Base-by-base conservation (phyloP, 2,329 filamentous ascomycete species). In the Coleophoma cylindrospora region DNA sequence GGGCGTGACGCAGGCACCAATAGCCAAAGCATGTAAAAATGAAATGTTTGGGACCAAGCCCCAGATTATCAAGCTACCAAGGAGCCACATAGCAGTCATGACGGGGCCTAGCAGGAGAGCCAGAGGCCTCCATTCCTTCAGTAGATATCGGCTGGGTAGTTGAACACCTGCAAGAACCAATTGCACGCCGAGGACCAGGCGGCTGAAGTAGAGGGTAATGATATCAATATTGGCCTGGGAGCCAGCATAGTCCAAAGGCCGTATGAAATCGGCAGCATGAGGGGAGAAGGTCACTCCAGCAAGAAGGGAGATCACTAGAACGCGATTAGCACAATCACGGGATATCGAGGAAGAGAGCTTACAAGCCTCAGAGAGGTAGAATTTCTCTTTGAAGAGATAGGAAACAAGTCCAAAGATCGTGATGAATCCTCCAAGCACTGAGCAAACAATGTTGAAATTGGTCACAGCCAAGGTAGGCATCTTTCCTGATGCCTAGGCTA, bases 341-440 rank as follows among this genome's bases (percentile, higher is more conserved):
- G 27, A 50, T 17, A 34, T 27, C 3, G 21, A 32, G 21, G 7
- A 43, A 47, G 48, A 22, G 14, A 49, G 52, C 21, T 49, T 74
- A 92, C 89, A 74, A 48, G 91, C 89, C 77, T 96, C 91, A 1
- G 90, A 95, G 1, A 96, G 77, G 66, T 96, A 96, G 64, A 89
- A 92, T 51, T 83, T 86, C 70, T 96, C 91, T 65, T 96, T 96
- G 64, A 89, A 77, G 15, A 96, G 77, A 64, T 91, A 95, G 1
- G 90, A 96, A 0, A 96, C 89, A 40, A 96, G 72, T 3, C 90
- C 91, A 63, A 95, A 96, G n/a, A 95, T 59, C 0, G 89, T 90
- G 54, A 96, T 84, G 71, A 95, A 96, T 2, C 89, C 91, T 13
- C 91, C 91, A 12, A 95, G 70, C 8, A 89, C 80, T 48, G 87